Evolutionary conservation across 2,329 filamentous ascomycete genomes (phyloP), one percentile per base, ranked within the genome.

Genomic region (Fusarium solani-melongenae): DNA sequence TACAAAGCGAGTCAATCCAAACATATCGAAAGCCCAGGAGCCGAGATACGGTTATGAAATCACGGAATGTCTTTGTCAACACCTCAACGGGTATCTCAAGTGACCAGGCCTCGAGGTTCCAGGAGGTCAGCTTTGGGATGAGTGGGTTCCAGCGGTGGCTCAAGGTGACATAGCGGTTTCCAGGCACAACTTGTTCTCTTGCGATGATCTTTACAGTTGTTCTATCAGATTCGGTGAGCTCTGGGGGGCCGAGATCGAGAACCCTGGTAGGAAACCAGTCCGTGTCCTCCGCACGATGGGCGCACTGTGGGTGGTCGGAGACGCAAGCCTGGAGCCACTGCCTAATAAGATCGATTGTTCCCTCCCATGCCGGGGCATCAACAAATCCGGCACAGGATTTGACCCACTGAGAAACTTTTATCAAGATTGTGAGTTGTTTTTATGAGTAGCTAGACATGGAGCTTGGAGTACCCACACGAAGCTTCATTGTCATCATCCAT

Each of bases 11-110:
- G 41, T 46, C 41, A 24, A 46, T 46, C 41, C 41, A 46, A 24
- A 8, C 41, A 46, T 24, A 46, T 46, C 22, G 41, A 17, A 46
- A 10, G 8, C 41, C 41, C 3, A 46, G 14, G 22, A 15, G 41
- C 14, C 41, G 8, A 2, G 41, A 24, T 3, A 46, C 41, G 4
- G 22, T 5, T 2, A 46, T 46, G 14, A 46, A 46, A 14, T 46
- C 41, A 6, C 41, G 8, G 8, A 46, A 46, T 17, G 22, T 10
- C 22, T 46, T 24, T 8, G 49, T 20, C 49, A 53, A 53, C 11
- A 0, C 5, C 1, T 20, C 46, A 4, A 22, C 5, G n/a, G 49
- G 49, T 12, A 53, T 17, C 29, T 7, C 2, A 2, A 2, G 27
- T 1, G 17, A 12, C 49, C 27, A 12, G 5, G 15, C 27, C 17